Conservation (phyloP, 2,329 filamentous ascomycete genomes). For the Chaetoscypha palmicola region DNA sequence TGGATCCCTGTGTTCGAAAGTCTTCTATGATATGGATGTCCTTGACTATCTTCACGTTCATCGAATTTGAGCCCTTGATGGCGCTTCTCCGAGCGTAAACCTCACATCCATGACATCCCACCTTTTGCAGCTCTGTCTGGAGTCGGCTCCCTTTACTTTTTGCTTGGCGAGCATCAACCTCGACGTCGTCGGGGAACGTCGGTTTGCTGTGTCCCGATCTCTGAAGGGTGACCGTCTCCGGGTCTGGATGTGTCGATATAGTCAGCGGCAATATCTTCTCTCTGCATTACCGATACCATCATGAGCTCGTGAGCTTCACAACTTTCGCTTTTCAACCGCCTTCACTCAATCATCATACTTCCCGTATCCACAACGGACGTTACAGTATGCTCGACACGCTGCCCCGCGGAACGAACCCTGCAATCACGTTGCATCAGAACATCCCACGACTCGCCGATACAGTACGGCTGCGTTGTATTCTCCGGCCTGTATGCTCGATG, state of each 20-base stretch:
- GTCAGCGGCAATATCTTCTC: constrained; percentile 4
- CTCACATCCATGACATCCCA: constrained; percentile 18
- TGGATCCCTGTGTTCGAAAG: no score
- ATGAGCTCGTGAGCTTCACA: background rate
- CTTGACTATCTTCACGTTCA: no score
- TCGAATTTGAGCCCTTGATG: no score
- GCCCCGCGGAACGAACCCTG: constrained; percentile 1
- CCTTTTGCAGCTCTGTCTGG: constrained; percentile 12
- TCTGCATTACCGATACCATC: background rate
- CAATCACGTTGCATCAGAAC: constrained; percentile 3
- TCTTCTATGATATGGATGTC: no score
- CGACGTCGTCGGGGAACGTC: background rate
- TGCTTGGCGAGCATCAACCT: background rate
- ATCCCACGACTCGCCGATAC: constrained; percentile 1
- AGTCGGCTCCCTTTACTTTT: constrained; percentile 3
- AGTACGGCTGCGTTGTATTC: background rate
- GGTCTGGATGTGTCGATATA: constrained; percentile 8
- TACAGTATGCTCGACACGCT: no score
- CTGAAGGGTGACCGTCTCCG: constrained; percentile 4
- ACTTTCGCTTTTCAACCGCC: no score
- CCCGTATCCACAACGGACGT: no score
- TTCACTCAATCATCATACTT: no score
- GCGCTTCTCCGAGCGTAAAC: no score
- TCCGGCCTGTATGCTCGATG: no score
- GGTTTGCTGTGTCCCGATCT: background rate